phyloP scores from a whole-genome alignment of 768 basidiomycete species.

The Phaeolepiota aurea region DNA sequence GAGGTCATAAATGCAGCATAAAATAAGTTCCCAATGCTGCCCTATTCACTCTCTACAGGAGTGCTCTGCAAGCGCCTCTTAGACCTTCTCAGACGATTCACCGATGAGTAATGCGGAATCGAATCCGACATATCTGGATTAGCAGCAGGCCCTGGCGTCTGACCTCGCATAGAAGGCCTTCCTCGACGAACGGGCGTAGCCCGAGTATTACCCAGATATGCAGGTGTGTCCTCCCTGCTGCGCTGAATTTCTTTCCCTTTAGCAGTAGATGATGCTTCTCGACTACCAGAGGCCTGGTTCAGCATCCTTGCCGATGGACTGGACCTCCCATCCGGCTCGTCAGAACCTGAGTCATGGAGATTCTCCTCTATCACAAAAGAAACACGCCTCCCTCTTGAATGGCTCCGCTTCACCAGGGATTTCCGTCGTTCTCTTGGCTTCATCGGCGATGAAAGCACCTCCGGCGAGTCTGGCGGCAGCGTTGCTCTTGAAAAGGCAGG shows the following conservation, averaged over 20 bases:
- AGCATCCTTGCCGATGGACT: background rate
- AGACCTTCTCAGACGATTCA: too few relatives aligned
- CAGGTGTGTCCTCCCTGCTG: too few relatives aligned
- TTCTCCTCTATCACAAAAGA: conserved; percentile 40
- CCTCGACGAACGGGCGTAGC: conserved; percentile 2
- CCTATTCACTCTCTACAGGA: too few relatives aligned
- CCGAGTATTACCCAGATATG: too few relatives aligned
- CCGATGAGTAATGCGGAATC: too few relatives aligned
- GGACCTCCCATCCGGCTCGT: background rate
- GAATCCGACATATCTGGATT: too few relatives aligned
- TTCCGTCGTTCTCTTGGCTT: conserved; percentile 20
- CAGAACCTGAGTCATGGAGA: background rate
- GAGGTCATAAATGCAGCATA: too few relatives aligned
- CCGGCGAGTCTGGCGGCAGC: conserved; percentile 46
- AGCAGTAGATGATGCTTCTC: background rate
- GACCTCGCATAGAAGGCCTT: conserved; percentile 13
- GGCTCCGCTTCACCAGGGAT: conserved; percentile 38
- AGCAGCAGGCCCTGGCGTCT: conserved; percentile 23
- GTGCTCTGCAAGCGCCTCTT: too few relatives aligned
- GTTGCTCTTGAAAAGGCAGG: conserved; percentile 37
- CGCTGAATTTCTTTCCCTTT: background rate
- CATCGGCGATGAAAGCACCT: conserved; percentile 29
- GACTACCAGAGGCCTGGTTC: background rate
- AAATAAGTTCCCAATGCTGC: too few relatives aligned
- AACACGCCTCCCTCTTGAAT: conserved; percentile 45